A percentile compares a stretch with the other conserved stretches of the same genome.
Evolutionary conservation across 495 filamentous ascomycete species (phyloP).

Genomic region (Daldinia childiae): DNA sequence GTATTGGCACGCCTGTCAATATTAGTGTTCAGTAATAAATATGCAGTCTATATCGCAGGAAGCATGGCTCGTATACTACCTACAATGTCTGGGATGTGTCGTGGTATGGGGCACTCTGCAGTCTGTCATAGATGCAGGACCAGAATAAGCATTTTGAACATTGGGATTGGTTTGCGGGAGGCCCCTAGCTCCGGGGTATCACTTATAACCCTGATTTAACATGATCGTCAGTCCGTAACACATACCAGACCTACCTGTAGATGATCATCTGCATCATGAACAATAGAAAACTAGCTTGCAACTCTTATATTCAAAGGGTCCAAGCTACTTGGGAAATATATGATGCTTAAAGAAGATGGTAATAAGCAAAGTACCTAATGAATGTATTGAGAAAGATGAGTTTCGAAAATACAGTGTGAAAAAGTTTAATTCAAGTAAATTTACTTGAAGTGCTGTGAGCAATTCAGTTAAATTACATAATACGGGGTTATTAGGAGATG

Average conservation of each 20-base stretch:
- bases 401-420: constrained; percentile 19
- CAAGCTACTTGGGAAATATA: too few species aligned
- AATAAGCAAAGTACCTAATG: too few species aligned
- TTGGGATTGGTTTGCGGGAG: constrained; percentile 20
- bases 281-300: too few species aligned
- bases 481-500: background rate
- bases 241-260: constrained; percentile 9
- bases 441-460: too few species aligned
- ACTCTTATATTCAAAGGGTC: too few species aligned
- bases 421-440: background rate
- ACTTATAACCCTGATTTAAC: background rate
- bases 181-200: constrained; percentile 25
- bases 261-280: constrained; percentile 3
- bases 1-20: constrained; percentile 12
- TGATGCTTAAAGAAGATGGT: too few species aligned
- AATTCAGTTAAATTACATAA: constrained; percentile 18
- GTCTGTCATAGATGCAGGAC: constrained; percentile 5
- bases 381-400: background rate
- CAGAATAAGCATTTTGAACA: constrained; percentile 13
- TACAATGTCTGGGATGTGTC: background rate
- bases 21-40: constrained; percentile 2
- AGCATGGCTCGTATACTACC: constrained; percentile 11
- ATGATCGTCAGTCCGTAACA: constrained; percentile 17
- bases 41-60: background rate
- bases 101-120: background rate